Percentiles rank a stretch among this genome's conserved stretches.
Evolutionary conservation across 2,329 filamentous ascomycete species (phyloP).

Genomic region (Neopestalotiopsis clavispora): DNA sequence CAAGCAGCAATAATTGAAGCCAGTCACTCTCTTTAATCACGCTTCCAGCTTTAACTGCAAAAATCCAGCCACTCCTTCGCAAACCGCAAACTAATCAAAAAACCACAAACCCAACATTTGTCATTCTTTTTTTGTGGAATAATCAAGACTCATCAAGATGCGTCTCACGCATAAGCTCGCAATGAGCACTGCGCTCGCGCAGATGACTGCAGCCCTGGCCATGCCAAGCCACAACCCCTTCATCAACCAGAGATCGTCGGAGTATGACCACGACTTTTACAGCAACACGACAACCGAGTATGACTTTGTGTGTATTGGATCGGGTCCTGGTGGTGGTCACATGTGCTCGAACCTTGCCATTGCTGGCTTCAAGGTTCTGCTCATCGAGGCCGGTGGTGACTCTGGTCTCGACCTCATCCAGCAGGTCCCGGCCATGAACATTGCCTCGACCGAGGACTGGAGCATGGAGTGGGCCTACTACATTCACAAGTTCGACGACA

Average conservation of each 20-base stretch:
- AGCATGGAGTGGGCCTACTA: slow-evolving; percentile 39
- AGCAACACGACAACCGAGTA: slow-evolving; percentile 41
- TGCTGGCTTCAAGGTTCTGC: slow-evolving; percentile 56
- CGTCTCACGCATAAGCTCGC: slow-evolving; percentile 11
- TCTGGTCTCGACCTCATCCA: slow-evolving; percentile 47
- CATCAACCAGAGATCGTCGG: slow-evolving; percentile 11
- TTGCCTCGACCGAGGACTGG: slow-evolving; percentile 49
- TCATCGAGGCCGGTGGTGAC: slow-evolving; percentile 62
- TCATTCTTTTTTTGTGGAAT: slow-evolving; percentile 7
- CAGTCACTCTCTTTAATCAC: slow-evolving; percentile 15
- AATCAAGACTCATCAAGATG: slow-evolving; percentile 8
- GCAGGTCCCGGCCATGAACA: slow-evolving; percentile 50
- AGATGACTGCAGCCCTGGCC: slow-evolving; percentile 7
- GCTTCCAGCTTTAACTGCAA: slow-evolving; percentile 5
- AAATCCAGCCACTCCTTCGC: background rate
- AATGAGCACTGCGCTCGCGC: slow-evolving; percentile 9
- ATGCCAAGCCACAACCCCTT: slow-evolving; percentile 13
- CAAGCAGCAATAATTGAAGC: slow-evolving; percentile 12
- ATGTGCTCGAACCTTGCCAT: slow-evolving; percentile 56
- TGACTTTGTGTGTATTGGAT: slow-evolving; percentile 49
- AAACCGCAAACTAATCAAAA: background rate
- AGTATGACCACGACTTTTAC: slow-evolving; percentile 16
- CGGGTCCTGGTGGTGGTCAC: slow-evolving; percentile 56
- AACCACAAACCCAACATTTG: background rate
- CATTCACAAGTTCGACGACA: slow-evolving; percentile 20